These are phyloP conservation scores for Cutaneotrichosporon sp. DNA, from an alignment of 1,284 basidiomycete species.

Conservation along the genomic window DNA sequence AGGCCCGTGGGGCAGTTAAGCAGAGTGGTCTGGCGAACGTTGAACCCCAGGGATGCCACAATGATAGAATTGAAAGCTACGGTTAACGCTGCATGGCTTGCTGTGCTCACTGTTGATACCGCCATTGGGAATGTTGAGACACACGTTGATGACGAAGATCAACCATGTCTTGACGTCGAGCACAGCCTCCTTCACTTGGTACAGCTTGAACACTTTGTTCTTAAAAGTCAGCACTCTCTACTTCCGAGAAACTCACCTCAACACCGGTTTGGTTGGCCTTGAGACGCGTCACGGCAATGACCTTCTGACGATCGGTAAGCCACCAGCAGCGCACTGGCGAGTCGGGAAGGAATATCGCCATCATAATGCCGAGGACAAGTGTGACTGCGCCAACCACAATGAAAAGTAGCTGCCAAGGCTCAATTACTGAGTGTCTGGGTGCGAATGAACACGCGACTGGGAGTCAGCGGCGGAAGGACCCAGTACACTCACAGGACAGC, in stretches of 20 bases:
- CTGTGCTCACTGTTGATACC: too few relatives aligned
- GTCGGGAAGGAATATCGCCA: conserved; percentile 10
- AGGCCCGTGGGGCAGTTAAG: conserved; percentile 36
- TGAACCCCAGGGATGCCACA: conserved; percentile 20
- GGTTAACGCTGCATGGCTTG: too few relatives aligned
- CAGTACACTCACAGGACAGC: conserved; percentile 7
- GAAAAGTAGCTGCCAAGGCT: conserved; percentile 17
- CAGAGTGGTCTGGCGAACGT: conserved; percentile 24
- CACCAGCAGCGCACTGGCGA: conserved; percentile 24
- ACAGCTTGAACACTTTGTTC: conserved; percentile 7
- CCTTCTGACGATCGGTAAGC: conserved; percentile 23
- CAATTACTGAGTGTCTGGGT: conserved; percentile 1
- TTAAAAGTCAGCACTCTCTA: conserved; percentile 2
- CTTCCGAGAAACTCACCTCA: not conserved
- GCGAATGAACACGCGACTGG: conserved; percentile 17
- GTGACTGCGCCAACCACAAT: conserved; percentile 1
- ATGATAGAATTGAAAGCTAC: conserved; percentile 24
- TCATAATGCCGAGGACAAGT: conserved; percentile 1
- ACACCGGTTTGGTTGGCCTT: conserved; percentile 22
- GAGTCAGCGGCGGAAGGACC: too few relatives aligned
- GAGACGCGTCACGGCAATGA: conserved; percentile 16
- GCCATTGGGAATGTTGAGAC: too few relatives aligned
- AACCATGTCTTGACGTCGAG: conserved; percentile 19
- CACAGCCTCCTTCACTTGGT: conserved; percentile 21
- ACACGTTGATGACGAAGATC: conserved; percentile 11